phyloP scores from a whole-genome alignment of 345 rosid species.

The Balakata baccata region DNA sequence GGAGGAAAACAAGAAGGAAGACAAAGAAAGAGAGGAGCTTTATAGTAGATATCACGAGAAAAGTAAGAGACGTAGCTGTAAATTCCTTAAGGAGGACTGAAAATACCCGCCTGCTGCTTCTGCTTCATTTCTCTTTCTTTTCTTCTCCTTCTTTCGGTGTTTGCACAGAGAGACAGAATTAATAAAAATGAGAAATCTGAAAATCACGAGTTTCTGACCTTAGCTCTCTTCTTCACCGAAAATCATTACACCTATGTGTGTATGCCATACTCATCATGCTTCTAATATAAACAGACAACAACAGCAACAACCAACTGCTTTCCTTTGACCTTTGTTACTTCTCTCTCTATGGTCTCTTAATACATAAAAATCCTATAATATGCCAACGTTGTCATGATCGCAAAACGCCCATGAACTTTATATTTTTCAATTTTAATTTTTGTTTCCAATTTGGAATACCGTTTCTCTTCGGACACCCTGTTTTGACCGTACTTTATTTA shows the following conservation, averaged over 20 bases:
- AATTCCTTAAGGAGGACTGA: constrained; percentile 47
- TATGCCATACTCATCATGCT: background rate
- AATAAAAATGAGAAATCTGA: constrained; percentile 8
- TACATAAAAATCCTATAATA: background rate
- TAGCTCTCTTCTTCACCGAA: constrained; percentile 17
- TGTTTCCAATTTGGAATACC: background rate
- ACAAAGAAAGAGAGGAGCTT: background rate
- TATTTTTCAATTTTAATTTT: background rate
- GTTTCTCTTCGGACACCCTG: background rate
- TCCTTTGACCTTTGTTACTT: constrained; percentile 64
- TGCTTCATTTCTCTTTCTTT: constrained; percentile 21
- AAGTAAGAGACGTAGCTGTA: constrained; percentile 44
- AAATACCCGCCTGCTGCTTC: constrained; percentile 29
- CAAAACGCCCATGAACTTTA: constrained; percentile 22
- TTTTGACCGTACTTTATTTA: background rate
- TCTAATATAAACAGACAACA: background rate
- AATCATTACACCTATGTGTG: constrained; percentile 37
- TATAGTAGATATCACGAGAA: constrained; percentile 39
- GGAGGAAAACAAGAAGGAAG: background rate
- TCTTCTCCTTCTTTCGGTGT: constrained; percentile 2
- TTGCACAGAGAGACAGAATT: constrained; percentile 17
- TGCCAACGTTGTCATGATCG: constrained; percentile 50
- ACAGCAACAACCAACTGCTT: constrained; percentile 46
- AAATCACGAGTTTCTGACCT: constrained; percentile 49
- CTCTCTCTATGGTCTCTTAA: constrained; percentile 14